phyloP scores from a whole-genome alignment of 1,284 basidiomycete genomes.

The Fomitopsis pinicola region DNA sequence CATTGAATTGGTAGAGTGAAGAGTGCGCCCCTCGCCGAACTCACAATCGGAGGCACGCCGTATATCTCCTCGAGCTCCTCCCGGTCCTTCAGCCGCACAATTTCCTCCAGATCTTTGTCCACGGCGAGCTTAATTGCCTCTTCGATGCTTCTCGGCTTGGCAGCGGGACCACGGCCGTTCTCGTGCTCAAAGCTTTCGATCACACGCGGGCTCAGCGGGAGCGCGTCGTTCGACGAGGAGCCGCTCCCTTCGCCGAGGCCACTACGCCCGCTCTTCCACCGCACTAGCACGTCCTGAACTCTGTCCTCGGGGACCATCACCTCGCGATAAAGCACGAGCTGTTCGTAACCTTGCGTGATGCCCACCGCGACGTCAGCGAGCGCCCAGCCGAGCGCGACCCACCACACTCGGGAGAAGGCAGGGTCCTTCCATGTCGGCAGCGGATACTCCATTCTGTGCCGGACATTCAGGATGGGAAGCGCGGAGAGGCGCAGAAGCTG shows the following conservation, averaged over 20 bases:
- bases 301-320: slow-evolving; percentile 48
- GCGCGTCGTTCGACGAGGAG: slow-evolving; percentile 12
- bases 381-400: slow-evolving; percentile 69
- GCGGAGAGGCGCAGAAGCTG: slow-evolving; percentile 51
- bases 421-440: slow-evolving; percentile 51
- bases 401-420: slow-evolving; percentile 67
- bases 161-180: not conserved
- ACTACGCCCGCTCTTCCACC: slow-evolving; percentile 12
- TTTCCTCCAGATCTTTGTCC: slow-evolving; percentile 58
- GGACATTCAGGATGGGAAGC: slow-evolving; percentile 49
- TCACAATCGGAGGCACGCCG: slow-evolving; percentile 67
- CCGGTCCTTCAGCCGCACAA: slow-evolving; percentile 55
- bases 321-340: slow-evolving; percentile 60
- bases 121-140: slow-evolving; percentile 35
- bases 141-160: slow-evolving; percentile 16
- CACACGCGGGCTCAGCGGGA: slow-evolving; percentile 23
- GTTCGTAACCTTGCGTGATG: slow-evolving; percentile 64
- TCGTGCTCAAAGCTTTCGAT: slow-evolving; percentile 3
- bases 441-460: slow-evolving; percentile 37
- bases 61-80: slow-evolving; percentile 75
- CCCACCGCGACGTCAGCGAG: slow-evolving; percentile 59
- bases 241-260: slow-evolving; percentile 12
- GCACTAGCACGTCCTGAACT: slow-evolving; percentile 30
- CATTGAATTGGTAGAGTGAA: not conserved
- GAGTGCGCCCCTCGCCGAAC: slow-evolving; percentile 22